Base-by-base conservation (phyloP, 805 yeast species). In the Maudiozyma bulderi region DNA sequence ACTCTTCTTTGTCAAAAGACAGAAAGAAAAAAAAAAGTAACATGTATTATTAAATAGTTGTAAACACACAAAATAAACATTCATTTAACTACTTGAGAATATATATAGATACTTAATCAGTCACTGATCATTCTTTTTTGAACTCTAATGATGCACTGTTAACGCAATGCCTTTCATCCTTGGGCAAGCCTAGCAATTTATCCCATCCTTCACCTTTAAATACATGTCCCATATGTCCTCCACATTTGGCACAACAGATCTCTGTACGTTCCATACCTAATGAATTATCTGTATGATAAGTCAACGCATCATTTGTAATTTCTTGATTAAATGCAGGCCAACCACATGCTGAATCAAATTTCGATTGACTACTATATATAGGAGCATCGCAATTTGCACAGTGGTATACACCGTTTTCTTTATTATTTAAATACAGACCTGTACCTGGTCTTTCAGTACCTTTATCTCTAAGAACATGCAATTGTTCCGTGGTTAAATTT, bases 261-360 rank as follows among this genome's bases (percentile, higher is more conserved):
- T 93, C 99, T 10, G 81, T 86, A 53, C 99, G 75, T 11, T 70
- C 72, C 93, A 84, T 89, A 0, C 98, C 98, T 45, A 70, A 67
- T 7, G 82, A 66, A 0, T 50, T 58, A 65, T 93, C 99, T 15
- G 71, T 73, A 50, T 75, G 67, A 10, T 83, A 72, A 20, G 66
- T 73, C 39, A 93, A 74, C 6, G 95, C 74, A 0, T 89, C 90
- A 0, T 95, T 95, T 39, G 86, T 71, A 0, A 95, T 48, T 33
- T 61, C 96, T 50, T 87, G 84, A 65, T 83, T 91, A 66, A 93
- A 93, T 0, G 96, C 90, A 1, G 99, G 99, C 99, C 99, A 93
- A 2, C 99, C 99, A 66, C 99, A 93, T 47, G 88, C 88, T 10
- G 95, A 80, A 50, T 84, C 82, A 59, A 93, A 93, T 66, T 93